Conservation (phyloP, 2,329 filamentous ascomycete genomes). For the Fusarium sp. region DNA sequence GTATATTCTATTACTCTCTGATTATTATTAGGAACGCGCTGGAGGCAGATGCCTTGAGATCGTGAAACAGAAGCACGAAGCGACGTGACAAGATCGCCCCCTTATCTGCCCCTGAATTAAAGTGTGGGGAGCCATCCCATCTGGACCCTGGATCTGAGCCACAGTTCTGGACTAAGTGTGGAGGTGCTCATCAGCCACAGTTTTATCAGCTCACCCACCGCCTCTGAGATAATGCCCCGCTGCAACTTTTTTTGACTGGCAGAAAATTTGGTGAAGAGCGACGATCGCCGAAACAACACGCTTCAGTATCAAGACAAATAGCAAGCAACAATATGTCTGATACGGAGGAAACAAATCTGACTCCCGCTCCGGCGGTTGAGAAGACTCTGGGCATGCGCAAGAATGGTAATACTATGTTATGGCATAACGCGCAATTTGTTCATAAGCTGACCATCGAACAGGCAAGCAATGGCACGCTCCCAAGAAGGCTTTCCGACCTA, state of each 20-base stretch:
- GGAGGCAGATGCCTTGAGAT: constrained; percentile 19
- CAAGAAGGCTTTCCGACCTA: constrained; percentile 88
- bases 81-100: constrained; percentile 41
- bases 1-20: neutral
- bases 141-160: constrained; percentile 46
- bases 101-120: constrained; percentile 41
- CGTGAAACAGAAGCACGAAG: constrained; percentile 42
- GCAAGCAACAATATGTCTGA: constrained; percentile 59
- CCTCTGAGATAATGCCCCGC: constrained; percentile 33
- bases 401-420: constrained; percentile 72
- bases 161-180: constrained; percentile 24
- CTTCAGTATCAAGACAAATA: constrained; percentile 15
- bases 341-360: constrained; percentile 50
- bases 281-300: constrained; percentile 22
- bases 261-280: constrained; percentile 47
- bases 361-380: constrained; percentile 52
- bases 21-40: constrained; percentile 17
- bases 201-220: constrained; percentile 30
- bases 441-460: constrained; percentile 55
- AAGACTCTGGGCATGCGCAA: constrained; percentile 78
- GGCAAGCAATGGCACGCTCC: constrained; percentile 94
- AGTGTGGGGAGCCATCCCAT: constrained; percentile 30
- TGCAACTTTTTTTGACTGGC: constrained; percentile 46
- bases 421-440: neutral
- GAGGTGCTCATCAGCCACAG: constrained; percentile 38